These are phyloP conservation scores for Angomonas desouzai DNA, from an alignment of 208 protist species.

Conservation along the genomic window DNA sequence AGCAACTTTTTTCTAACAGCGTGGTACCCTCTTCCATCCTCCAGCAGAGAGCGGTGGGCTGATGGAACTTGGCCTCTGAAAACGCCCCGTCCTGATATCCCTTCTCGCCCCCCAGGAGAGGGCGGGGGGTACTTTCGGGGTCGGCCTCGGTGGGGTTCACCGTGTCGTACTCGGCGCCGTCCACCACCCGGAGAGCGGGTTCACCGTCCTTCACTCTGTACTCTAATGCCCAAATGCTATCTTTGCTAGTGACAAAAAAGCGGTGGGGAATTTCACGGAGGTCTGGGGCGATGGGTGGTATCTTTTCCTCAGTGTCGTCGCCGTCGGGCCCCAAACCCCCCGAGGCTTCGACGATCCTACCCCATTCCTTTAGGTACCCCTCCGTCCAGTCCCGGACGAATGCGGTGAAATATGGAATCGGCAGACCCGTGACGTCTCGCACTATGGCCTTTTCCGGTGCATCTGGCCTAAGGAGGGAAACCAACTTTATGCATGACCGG, in stretches of 20 bases:
- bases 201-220: not conserved
- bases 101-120: not conserved
- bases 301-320: conserved; percentile 3
- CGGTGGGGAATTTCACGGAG: not conserved
- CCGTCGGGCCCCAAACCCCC: not conserved
- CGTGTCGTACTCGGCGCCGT: not conserved
- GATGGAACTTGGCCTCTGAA: conserved; percentile 23
- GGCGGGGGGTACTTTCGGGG: not conserved
- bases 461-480: not conserved
- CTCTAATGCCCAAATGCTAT: not conserved
- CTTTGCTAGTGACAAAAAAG: not conserved
- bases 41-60: conserved; percentile 39
- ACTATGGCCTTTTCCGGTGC: not conserved
- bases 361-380: not conserved
- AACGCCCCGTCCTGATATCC: conserved; percentile 29
- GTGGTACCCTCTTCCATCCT: conserved; percentile 3
- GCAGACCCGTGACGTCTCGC: not conserved
- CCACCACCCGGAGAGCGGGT: not conserved
- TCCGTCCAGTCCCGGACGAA: not conserved
- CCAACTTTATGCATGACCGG: not conserved
- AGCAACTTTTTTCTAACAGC: not conserved
- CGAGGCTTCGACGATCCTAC: not conserved
- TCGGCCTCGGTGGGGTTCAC: not conserved
- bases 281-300: not conserved
- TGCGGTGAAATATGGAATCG: not conserved